Evolutionary conservation across 1,139 yeast genomes (phyloP), one percentile per base, ranked within the genome.

Genomic region (Candida sojae): DNA sequence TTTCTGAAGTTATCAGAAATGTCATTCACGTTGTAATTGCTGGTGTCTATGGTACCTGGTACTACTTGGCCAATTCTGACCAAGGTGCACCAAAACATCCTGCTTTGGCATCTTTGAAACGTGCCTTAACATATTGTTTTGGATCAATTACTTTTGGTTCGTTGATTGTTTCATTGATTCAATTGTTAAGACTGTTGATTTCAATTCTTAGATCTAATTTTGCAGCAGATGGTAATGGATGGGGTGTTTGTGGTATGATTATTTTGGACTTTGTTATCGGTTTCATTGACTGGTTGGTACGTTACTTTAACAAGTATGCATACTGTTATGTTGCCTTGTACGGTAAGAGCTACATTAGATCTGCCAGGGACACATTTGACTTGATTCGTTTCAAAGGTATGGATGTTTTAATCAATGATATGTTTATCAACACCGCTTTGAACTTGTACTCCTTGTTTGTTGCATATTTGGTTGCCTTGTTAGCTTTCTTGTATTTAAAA

Each of bases 111-210:
- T 86, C 97, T 1, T 82, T 92, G 56, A 84, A 82, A 61, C 79
- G 96, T 57, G 89, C 96, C 1, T 69, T 89, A 71, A 87, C 96
- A 1, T 88, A 86, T 62, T 88, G 95, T 37, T 87, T 91, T 62
- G 97, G 98, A 0, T 88, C 97, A 3, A 86, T 92, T 48, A 86
- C 96, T 62, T 87, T 88, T 62, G 97, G 97, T 0, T 87, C 96
- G 1, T 71, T 91, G 56, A 80, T 90, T 58, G 96, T 90, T 11
- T 81, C 97, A 0, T 55, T 89, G 30, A 78, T 91, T 54, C 92
- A 88, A 61, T 71, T 87, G 29, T 56, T 85, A 36, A 79, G 82
- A 49, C 84, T 83, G 51, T 64, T 79, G 11, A 58, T 76, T 43
- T 64, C 64, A 34, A 62, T 82, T 35, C 62, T 83, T 49, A 77